Conservation (phyloP, 345 rosid genomes). For the Garcia nutans region DNA sequence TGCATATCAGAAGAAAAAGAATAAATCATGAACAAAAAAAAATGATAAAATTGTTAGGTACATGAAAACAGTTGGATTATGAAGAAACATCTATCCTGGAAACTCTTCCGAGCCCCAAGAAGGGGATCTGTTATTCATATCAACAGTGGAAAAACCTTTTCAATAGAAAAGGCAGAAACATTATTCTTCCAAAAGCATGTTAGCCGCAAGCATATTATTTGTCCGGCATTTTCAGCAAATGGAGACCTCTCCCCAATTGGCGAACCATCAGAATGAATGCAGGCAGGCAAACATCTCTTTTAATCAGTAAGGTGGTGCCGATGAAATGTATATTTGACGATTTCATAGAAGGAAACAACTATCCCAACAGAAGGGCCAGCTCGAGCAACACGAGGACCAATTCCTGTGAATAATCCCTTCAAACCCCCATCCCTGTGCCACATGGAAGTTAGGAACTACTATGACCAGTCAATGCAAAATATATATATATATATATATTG, state of each 20-base stretch:
- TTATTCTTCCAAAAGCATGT: too few species aligned
- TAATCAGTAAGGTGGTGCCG: background rate
- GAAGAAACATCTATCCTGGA: background rate
- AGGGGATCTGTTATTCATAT: background rate
- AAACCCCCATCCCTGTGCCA: slow-evolving; percentile 28
- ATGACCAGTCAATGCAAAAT: too few species aligned
- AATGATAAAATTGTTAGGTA: background rate
- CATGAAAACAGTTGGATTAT: background rate
- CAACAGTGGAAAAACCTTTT: too few species aligned
- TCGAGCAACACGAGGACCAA: slow-evolving; percentile 29
- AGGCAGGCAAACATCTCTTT: background rate
- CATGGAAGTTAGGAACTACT: background rate
- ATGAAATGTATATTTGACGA: slow-evolving; percentile 22
- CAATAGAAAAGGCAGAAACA: too few species aligned
- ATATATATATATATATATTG: too few species aligned
- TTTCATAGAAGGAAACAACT: slow-evolving; percentile 36
- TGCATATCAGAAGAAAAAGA: background rate
- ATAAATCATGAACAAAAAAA: background rate
- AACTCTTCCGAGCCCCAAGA: background rate
- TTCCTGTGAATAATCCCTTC: slow-evolving; percentile 28
- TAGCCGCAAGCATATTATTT: background rate
- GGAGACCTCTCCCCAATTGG: background rate
- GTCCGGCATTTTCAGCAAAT: background rate
- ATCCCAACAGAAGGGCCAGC: slow-evolving; percentile 39
- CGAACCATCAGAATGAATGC: background rate